phyloP scores from a whole-genome alignment of 805 yeast species.

The Saccharomycopsis schoenii region DNA sequence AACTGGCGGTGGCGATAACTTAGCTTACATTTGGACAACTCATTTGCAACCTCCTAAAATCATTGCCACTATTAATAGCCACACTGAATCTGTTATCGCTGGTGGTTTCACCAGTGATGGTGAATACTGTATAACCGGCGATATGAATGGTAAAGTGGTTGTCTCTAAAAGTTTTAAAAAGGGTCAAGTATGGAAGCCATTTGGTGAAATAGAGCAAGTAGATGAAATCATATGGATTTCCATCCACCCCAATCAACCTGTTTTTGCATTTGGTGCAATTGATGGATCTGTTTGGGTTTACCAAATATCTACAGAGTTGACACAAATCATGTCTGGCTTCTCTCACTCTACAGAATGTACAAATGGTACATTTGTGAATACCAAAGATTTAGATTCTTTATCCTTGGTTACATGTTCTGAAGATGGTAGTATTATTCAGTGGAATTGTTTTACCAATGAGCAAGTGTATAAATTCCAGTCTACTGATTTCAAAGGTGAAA shows the following conservation, averaged over 20 bases:
- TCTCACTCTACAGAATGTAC: constrained; percentile 77
- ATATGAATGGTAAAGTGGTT: constrained; percentile 83
- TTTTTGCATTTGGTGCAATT: constrained; percentile 84
- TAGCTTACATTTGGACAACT: constrained; percentile 86
- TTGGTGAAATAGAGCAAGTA: constrained; percentile 69
- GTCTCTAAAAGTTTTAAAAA: constrained; percentile 62
- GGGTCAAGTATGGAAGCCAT: constrained; percentile 69
- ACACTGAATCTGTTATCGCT: constrained; percentile 78
- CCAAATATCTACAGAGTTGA: constrained; percentile 50
- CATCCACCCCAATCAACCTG: constrained; percentile 67
- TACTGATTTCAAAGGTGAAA: constrained; percentile 49
- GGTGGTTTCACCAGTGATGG: constrained; percentile 85
- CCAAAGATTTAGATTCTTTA: constrained; percentile 45
- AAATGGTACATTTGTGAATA: constrained; percentile 63
- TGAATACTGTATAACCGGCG: constrained; percentile 73
- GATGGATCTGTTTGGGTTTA: constrained; percentile 96
- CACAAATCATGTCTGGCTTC: constrained; percentile 68
- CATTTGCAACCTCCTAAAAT: constrained; percentile 76
- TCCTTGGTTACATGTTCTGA: constrained; percentile 69
- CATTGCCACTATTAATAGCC: constrained; percentile 68
- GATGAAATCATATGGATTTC: constrained; percentile 83
- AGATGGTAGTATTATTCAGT: constrained; percentile 76
- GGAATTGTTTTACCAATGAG: constrained; percentile 80
- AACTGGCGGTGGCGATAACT: constrained; percentile 94
- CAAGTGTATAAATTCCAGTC: constrained; percentile 58